Evolutionary conservation across 2,329 filamentous ascomycete genomes (phyloP).

Genomic region (Dactylellina sp.): DNA sequence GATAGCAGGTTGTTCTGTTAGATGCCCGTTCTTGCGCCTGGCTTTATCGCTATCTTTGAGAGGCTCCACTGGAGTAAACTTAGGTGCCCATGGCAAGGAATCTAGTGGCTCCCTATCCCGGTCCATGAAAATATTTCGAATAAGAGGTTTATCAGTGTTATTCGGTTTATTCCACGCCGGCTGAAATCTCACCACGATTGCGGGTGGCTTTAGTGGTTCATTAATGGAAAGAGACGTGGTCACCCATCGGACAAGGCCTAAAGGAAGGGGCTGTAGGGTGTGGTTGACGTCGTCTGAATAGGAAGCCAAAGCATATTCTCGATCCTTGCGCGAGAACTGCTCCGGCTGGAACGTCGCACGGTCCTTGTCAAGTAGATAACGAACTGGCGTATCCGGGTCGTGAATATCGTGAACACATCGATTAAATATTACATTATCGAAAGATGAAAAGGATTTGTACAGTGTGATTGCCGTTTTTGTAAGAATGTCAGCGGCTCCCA

Average conservation of each 20-base stretch:
- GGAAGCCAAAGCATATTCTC: neutral
- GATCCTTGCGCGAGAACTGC: slow-evolving; percentile 12
- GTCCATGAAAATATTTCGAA: slow-evolving; percentile 5
- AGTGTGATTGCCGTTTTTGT: slow-evolving; percentile 34
- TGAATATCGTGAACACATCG: slow-evolving; percentile 8
- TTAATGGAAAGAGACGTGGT: no score
- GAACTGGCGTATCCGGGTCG: slow-evolving; percentile 15
- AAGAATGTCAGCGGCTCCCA: slow-evolving; percentile 16
- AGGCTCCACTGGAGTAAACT: no score
- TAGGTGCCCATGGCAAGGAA: no score
- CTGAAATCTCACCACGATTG: neutral
- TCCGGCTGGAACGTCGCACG: neutral
- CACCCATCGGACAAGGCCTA: no score
- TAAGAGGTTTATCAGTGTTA: neutral
- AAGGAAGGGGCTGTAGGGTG: neutral
- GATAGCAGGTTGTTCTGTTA: no score
- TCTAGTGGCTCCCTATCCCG: no score
- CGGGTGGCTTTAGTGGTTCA: neutral
- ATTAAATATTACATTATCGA: slow-evolving; percentile 33
- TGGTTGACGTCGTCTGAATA: neutral
- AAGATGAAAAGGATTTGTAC: slow-evolving; percentile 20
- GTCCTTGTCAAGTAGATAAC: slow-evolving; percentile 9
- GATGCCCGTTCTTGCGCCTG: no score
- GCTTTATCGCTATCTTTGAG: no score
- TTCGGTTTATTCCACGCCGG: neutral